A percentile compares a stretch with the other conserved stretches of the same genome.
Evolutionary conservation across 208 protist species (phyloP).

Genomic region (Herpetomonas tarakana): DNA sequence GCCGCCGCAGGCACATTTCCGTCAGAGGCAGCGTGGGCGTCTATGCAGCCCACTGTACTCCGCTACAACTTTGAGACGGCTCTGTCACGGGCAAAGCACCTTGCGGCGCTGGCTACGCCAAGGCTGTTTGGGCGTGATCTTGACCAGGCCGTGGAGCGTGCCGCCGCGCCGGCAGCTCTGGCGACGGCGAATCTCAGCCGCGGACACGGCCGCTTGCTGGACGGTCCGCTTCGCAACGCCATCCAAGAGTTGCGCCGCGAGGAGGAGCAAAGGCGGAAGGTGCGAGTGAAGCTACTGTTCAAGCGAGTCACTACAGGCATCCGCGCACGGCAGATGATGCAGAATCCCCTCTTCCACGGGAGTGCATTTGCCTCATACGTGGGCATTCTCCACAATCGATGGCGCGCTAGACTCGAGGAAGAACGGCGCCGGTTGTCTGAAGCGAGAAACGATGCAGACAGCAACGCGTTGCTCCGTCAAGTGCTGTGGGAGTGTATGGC

Average conservation of each 20-base stretch:
- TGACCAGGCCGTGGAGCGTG: conserved; percentile 9
- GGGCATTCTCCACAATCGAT: conserved; percentile 45
- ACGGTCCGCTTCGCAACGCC: conserved; percentile 26
- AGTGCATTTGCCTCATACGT: conserved; percentile 50
- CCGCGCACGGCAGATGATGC: conserved; percentile 36
- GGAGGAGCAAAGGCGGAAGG: conserved; percentile 24
- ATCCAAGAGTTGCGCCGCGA: conserved; percentile 41
- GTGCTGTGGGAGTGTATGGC: no score
- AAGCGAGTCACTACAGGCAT: conserved; percentile 48
- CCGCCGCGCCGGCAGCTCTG: conserved; percentile 9
- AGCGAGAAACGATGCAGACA: no score
- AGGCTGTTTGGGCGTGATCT: no score
- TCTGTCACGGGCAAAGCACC: neutral
- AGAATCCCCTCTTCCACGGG: conserved; percentile 27
- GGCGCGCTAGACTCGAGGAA: conserved; percentile 27
- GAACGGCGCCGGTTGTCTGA: conserved; percentile 11
- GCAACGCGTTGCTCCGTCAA: no score
- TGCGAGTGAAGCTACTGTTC: conserved; percentile 31
- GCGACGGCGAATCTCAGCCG: conserved; percentile 1
- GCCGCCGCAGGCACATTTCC: neutral
- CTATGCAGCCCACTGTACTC: conserved; percentile 21
- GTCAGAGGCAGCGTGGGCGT: no score
- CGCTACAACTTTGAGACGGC: conserved; percentile 10
- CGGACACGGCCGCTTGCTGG: conserved; percentile 9
- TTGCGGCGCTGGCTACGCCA: no score